Conservation (phyloP, 2,329 filamentous ascomycete genomes). For the Colletotrichum sp. region DNA sequence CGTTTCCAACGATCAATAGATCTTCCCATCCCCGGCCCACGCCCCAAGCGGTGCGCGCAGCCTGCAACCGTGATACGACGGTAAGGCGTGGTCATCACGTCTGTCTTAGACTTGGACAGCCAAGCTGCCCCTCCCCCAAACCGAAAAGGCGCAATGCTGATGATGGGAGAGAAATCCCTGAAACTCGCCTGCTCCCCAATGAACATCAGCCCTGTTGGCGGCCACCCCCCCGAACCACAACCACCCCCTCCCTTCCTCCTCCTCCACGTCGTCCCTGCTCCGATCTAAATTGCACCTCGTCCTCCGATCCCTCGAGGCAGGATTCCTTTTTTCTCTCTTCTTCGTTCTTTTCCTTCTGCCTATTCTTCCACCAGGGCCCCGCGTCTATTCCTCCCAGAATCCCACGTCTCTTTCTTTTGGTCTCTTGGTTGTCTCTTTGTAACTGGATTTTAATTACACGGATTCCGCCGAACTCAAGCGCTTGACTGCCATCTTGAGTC, state of each 20-base stretch:
- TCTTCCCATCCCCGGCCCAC: not conserved
- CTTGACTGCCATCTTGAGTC: not conserved
- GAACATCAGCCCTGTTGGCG: slow-evolving; percentile 10
- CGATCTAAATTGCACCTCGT: slow-evolving; percentile 20
- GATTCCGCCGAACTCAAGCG: not conserved
- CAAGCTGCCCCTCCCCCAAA: not conserved
- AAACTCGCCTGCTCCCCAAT: slow-evolving; percentile 3
- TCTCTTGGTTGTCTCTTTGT: not conserved
- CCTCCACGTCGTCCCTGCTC: not conserved
- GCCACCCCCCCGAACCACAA: not conserved
- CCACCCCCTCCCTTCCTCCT: not conserved
- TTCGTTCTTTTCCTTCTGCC: not conserved
- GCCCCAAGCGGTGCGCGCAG: slow-evolving; percentile 8
- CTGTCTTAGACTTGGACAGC: not conserved
- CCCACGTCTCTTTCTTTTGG: not conserved
- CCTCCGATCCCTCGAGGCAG: not conserved
- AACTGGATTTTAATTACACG: not conserved
- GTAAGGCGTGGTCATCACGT: not conserved
- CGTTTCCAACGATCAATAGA: slow-evolving; percentile 6
- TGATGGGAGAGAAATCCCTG: slow-evolving; percentile 12
- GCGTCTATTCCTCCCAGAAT: not conserved
- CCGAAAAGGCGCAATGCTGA: slow-evolving; percentile 2
- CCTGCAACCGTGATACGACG: not conserved
- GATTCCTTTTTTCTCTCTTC: not conserved
- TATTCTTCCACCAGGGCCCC: not conserved